Evolutionary conservation across 2,329 filamentous ascomycete genomes (phyloP).

Genomic region (Tolypocladium inflatum): DNA sequence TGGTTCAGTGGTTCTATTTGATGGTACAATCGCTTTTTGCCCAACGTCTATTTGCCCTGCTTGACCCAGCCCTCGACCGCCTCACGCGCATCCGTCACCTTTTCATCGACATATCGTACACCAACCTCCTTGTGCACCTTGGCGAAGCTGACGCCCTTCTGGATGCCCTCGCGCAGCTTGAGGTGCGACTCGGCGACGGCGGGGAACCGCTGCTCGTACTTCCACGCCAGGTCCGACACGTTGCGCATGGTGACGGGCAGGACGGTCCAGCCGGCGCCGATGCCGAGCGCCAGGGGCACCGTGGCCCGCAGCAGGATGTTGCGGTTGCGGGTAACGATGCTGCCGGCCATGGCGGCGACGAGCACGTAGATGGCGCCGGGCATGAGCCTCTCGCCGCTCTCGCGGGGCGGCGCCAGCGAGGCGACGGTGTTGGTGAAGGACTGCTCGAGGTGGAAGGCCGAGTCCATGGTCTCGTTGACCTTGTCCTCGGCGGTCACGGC

Average conservation of each 20-base stretch:
- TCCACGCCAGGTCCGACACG: slow-evolving; percentile 77
- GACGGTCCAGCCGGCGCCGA: slow-evolving; percentile 74
- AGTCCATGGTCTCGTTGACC: slow-evolving; percentile 74
- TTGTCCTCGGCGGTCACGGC: slow-evolving; percentile 67
- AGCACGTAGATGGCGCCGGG: slow-evolving; percentile 88
- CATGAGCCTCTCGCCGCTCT: slow-evolving; percentile 80
- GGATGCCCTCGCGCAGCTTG: slow-evolving; percentile 56
- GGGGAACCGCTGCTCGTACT: slow-evolving; percentile 84
- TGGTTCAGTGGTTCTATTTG: slow-evolving; percentile 21
- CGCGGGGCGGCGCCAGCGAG: slow-evolving; percentile 74
- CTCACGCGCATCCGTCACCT: slow-evolving; percentile 67
- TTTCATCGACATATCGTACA: slow-evolving; percentile 66
- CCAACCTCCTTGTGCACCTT: slow-evolving; percentile 65
- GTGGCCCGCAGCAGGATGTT: slow-evolving; percentile 72
- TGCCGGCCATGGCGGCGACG: slow-evolving; percentile 89
- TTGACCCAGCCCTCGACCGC: slow-evolving; percentile 81
- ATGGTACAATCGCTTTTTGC: slow-evolving; percentile 24
- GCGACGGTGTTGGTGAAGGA: slow-evolving; percentile 85
- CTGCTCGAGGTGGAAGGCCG: slow-evolving; percentile 75
- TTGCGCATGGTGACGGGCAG: slow-evolving; percentile 88
- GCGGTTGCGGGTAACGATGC: slow-evolving; percentile 81
- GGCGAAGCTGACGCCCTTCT: slow-evolving; percentile 62
- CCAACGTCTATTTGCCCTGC: slow-evolving; percentile 61
- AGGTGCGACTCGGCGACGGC: slow-evolving; percentile 75
- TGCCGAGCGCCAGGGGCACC: slow-evolving; percentile 68